phyloP scores from a whole-genome alignment of 2,329 filamentous ascomycete species.

The Pestalotiopsis sp. region DNA sequence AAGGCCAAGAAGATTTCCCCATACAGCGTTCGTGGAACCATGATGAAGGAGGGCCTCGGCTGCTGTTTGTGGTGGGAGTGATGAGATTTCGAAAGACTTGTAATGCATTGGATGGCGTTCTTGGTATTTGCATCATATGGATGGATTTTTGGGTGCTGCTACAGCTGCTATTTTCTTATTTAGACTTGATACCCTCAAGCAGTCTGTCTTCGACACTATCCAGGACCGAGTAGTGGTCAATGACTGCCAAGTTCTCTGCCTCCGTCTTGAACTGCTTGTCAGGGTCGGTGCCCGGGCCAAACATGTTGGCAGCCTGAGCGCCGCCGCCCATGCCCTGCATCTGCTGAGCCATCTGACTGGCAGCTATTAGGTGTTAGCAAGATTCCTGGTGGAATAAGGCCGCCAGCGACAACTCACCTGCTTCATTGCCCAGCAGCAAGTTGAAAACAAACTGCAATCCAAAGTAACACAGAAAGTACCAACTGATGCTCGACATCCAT shows the following conservation, averaged over 20 bases:
- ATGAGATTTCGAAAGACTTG: not conserved
- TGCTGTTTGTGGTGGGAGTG: constrained; percentile 67
- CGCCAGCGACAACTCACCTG: constrained; percentile 63
- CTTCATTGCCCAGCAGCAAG: constrained; percentile 93
- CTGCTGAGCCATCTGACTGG: constrained; percentile 86
- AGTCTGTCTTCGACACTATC: constrained; percentile 87
- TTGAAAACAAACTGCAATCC: constrained; percentile 96
- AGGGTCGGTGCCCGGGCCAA: constrained; percentile 89
- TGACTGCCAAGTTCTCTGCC: constrained; percentile 92
- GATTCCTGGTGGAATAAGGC: no score
- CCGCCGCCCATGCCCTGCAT: constrained; percentile 73
- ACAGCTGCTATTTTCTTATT: constrained; percentile 20
- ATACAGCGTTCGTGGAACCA: constrained; percentile 69
- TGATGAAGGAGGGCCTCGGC: constrained; percentile 65
- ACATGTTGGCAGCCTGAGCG: constrained; percentile 71
- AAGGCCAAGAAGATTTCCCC: constrained; percentile 64
- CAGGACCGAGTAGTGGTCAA: constrained; percentile 90
- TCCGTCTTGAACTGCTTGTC: constrained; percentile 94
- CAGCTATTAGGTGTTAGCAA: constrained; percentile 58
- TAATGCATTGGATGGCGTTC: constrained; percentile 8
- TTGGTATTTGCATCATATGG: constrained; percentile 9
- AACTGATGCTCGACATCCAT: constrained; percentile 98
- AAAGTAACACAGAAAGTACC: constrained; percentile 98
- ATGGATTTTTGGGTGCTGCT: constrained; percentile 4
- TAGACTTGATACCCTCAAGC: constrained; percentile 56